A percentile compares a stretch with the other conserved stretches of the same genome.
These are phyloP conservation scores for Nitzschia sp. DNA, from an alignment of 108 stramenopile genomes.

Conservation along the genomic window DNA sequence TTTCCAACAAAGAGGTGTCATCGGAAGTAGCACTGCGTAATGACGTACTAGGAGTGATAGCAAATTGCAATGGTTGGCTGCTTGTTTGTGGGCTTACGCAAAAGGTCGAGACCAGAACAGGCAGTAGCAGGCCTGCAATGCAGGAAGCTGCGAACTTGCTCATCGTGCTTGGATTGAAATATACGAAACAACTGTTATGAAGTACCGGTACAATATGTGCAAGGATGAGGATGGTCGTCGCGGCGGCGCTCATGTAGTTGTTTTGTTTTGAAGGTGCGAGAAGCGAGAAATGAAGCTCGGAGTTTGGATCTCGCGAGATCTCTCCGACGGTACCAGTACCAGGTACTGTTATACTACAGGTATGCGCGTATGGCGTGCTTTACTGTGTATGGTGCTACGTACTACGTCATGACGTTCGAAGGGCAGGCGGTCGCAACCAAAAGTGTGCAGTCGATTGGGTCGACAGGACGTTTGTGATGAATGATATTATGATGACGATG, in stretches of 20 bases:
- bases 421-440: not conserved
- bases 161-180: not conserved
- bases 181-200: no score
- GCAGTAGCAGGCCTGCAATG: not conserved
- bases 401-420: not conserved
- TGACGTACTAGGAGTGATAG: not conserved
- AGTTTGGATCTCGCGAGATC: no score
- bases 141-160: not conserved
- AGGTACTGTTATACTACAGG: no score
- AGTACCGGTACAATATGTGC: no score
- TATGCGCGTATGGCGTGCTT: no score
- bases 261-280: no score
- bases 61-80: not conserved
- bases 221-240: no score
- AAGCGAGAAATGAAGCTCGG: no score
- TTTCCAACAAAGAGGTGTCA: conserved; percentile 1
- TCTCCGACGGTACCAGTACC: no score
- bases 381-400: no score
- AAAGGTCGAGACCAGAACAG: not conserved
- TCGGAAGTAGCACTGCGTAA: not conserved
- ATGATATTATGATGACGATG: not conserved
- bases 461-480: not conserved
- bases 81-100: not conserved
- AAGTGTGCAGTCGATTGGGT: not conserved
- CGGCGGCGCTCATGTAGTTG: no score